Conservation (phyloP, 352 stramenopile species). For the Globisporangium parvum region DNA sequence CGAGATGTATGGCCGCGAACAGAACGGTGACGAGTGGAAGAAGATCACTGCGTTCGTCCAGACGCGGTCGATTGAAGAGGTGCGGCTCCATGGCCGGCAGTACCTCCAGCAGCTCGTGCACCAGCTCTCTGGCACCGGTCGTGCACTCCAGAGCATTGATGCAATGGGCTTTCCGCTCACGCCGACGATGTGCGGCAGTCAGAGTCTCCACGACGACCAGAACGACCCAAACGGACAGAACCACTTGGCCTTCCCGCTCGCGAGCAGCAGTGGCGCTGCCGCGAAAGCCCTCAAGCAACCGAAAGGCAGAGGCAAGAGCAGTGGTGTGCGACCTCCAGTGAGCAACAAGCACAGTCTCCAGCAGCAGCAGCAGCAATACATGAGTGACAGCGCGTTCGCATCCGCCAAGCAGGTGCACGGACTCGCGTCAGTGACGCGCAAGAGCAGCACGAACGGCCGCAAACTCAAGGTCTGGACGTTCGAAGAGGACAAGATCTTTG, state of each 20-base stretch:
- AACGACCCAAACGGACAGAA: conserved; percentile 32
- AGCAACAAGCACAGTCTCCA: conserved; percentile 3
- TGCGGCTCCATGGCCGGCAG: conserved; percentile 54
- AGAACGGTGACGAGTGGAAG: conserved; percentile 54
- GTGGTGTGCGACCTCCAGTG: background rate
- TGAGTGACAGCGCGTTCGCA: background rate
- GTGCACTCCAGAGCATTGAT: conserved; percentile 2
- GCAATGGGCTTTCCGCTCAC: background rate
- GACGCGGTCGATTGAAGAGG: conserved; percentile 60
- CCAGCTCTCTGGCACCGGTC: conserved; percentile 16
- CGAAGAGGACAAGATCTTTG: conserved; percentile 79
- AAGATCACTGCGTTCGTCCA: conserved; percentile 70
- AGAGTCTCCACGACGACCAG: conserved; percentile 18
- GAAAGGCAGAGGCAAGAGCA: conserved; percentile 6
- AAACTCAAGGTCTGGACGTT: conserved; percentile 67
- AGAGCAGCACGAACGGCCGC: conserved; percentile 8
- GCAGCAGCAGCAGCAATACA: background rate
- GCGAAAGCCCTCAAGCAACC: conserved; percentile 1
- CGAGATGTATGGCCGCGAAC: conserved; percentile 50
- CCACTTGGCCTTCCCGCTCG: conserved; percentile 3
- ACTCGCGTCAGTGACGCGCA: background rate
- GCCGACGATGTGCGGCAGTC: background rate
- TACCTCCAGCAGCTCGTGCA: conserved; percentile 76
- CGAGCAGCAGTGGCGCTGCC: no score
- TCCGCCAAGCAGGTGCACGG: background rate